phyloP scores from a whole-genome alignment of 768 basidiomycete species.

The Lactarius hatsudake region DNA sequence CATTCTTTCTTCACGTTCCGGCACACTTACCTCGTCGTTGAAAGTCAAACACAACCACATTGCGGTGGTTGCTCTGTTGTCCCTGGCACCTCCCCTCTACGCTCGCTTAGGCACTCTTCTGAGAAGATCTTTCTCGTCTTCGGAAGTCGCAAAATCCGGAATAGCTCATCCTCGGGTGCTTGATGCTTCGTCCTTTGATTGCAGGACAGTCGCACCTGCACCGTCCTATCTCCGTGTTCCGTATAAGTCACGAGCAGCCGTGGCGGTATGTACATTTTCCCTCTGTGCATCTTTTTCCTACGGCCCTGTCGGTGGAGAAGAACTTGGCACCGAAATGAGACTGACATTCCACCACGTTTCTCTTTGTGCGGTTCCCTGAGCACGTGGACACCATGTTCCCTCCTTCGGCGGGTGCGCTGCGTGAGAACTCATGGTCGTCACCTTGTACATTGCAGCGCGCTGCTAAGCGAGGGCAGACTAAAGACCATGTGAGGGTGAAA shows the following conservation, averaged over 20 bases:
- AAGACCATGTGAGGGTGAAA: conserved; percentile 41
- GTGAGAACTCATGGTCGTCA: conserved; percentile 66
- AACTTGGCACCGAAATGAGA: conserved; percentile 64
- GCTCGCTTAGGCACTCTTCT: too few species aligned
- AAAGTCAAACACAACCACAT: too few species aligned
- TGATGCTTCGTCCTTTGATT: too few species aligned
- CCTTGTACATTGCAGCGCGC: conserved; percentile 77
- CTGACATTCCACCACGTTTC: conserved; percentile 58
- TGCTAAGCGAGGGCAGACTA: conserved; percentile 50
- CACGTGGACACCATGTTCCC: conserved; percentile 59
- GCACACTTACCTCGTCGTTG: too few species aligned
- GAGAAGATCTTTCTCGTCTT: too few species aligned
- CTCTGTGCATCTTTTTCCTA: conserved; percentile 16
- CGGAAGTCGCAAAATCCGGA: too few species aligned
- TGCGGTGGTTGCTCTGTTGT: conserved; percentile 43
- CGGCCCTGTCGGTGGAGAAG: conserved; percentile 42
- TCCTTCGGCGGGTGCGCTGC: conserved; percentile 49
- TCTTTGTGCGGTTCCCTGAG: conserved; percentile 63
- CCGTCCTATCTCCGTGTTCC: conserved; percentile 46
- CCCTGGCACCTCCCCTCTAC: conserved; percentile 49
- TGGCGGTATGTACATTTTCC: conserved; percentile 47
- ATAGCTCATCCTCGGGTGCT: too few species aligned
- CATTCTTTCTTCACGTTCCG: too few species aligned
- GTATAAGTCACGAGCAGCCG: conserved; percentile 91
- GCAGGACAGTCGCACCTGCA: too few species aligned